Conservation (phyloP, 2,329 filamentous ascomycete genomes). For the Penicillium vulpinum region DNA sequence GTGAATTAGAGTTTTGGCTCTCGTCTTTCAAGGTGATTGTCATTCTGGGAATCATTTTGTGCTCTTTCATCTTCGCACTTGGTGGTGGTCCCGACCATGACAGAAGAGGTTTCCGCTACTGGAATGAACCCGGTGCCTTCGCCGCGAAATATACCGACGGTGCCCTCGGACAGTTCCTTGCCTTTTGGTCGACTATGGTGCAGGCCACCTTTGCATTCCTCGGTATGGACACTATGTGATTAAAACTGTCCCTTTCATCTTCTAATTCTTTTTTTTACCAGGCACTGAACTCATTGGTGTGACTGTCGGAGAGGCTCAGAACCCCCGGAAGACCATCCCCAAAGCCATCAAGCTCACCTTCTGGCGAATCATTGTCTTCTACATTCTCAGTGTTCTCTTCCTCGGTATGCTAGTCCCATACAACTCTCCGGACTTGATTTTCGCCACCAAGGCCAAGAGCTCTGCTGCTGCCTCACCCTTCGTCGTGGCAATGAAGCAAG, state of each 20-base stretch:
- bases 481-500: slow-evolving; percentile 63
- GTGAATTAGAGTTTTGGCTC: slow-evolving; percentile 59
- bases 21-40: slow-evolving; percentile 62
- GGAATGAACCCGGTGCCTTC: slow-evolving; percentile 50
- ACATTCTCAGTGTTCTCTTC: slow-evolving; percentile 67
- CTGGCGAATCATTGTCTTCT: slow-evolving; percentile 71
- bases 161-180: slow-evolving; percentile 4
- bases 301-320: slow-evolving; percentile 66
- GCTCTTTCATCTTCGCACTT: slow-evolving; percentile 77
- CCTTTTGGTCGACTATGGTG: slow-evolving; percentile 5
- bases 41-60: slow-evolving; percentile 65
- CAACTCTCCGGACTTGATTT: slow-evolving; percentile 53
- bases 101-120: slow-evolving; percentile 68
- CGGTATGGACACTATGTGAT: slow-evolving; percentile 59
- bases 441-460: slow-evolving; percentile 37
- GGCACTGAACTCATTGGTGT: slow-evolving; percentile 64
- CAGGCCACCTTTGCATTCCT: slow-evolving; percentile 63
- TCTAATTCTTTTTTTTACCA: slow-evolving; percentile 52
- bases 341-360: slow-evolving; percentile 73
- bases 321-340: slow-evolving; percentile 66
- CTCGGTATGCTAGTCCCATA: slow-evolving; percentile 70
- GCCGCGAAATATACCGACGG: slow-evolving; percentile 11
- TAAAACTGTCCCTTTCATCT: slow-evolving; percentile 27
- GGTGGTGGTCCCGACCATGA: slow-evolving; percentile 72
- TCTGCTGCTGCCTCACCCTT: slow-evolving; percentile 66